Percentiles rank a stretch among this genome's conserved stretches.
These are phyloP conservation scores for Trebouxia sp. DNA, from an alignment of 139 green algal species.

Conservation along the genomic window DNA sequence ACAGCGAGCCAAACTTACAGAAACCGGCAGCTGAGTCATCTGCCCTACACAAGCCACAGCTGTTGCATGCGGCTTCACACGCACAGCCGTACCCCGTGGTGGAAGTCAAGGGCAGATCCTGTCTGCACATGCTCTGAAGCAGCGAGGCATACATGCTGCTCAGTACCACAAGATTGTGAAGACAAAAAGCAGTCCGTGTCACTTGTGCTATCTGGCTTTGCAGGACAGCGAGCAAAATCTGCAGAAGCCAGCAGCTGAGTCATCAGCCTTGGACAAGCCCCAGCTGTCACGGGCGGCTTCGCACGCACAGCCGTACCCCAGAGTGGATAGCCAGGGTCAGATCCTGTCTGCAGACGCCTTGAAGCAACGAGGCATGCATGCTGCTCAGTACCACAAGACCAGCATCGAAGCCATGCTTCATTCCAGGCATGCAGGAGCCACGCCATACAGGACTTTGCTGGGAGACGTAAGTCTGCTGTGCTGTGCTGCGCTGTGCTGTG, in stretches of 20 bases:
- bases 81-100: too few species aligned
- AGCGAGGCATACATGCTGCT: slow-evolving; percentile 34
- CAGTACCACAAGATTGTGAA: slow-evolving; percentile 31
- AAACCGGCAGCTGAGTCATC: too few species aligned
- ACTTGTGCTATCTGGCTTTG: too few species aligned
- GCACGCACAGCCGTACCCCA: neutral
- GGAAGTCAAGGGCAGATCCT: slow-evolving; percentile 33
- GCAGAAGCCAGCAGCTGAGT: neutral
- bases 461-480: slow-evolving; percentile 62
- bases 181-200: too few species aligned
- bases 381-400: slow-evolving; percentile 48
- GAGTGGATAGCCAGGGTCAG: slow-evolving; percentile 38
- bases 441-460: slow-evolving; percentile 91
- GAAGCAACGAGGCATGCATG: slow-evolving; percentile 37
- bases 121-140: slow-evolving; percentile 21
- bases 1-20: too few species aligned
- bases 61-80: too few species aligned
- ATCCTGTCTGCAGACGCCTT: slow-evolving; percentile 30
- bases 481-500: neutral
- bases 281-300: neutral
- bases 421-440: slow-evolving; percentile 58
- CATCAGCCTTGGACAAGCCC: neutral
- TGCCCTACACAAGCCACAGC: too few species aligned
- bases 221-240: neutral
- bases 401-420: slow-evolving; percentile 58